Conservation (phyloP, 2,329 filamentous ascomycete species). For the Blumeria hordei region DNA sequence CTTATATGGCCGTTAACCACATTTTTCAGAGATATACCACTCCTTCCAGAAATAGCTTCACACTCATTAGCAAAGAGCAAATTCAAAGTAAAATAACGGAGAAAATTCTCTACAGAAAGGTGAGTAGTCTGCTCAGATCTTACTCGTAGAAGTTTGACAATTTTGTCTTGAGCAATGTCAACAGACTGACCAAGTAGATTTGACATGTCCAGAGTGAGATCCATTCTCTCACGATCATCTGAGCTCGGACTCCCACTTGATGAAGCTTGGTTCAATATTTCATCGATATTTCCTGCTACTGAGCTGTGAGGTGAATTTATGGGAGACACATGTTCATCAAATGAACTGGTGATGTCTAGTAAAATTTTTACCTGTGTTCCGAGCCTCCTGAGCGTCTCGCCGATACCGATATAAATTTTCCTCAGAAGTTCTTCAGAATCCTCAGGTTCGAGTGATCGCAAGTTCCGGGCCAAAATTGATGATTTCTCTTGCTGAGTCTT, state of each 20-base stretch:
- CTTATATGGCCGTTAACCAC: slow-evolving; percentile 64
- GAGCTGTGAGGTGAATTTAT: slow-evolving; percentile 10
- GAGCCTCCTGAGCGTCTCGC: slow-evolving; percentile 64
- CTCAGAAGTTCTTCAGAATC: slow-evolving; percentile 67
- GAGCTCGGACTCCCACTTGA: slow-evolving; percentile 6
- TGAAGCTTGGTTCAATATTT: slow-evolving; percentile 5
- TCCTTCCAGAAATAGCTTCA: slow-evolving; percentile 59
- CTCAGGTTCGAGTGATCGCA: slow-evolving; percentile 58
- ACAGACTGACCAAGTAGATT: slow-evolving; percentile 60
- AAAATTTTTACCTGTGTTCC: slow-evolving; percentile 84
- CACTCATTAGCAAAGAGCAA: slow-evolving; percentile 69
- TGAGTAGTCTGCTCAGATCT: slow-evolving; percentile 48
- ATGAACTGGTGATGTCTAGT: slow-evolving; percentile 70
- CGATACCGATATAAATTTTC: slow-evolving; percentile 65
- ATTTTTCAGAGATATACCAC: slow-evolving; percentile 50
- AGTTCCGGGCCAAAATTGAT: slow-evolving; percentile 62
- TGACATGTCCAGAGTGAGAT: slow-evolving; percentile 51
- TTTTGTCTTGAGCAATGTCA: slow-evolving; percentile 56
- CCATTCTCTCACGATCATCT: slow-evolving; percentile 45
- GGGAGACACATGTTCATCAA: slow-evolving; percentile 11
- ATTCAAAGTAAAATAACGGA: slow-evolving; percentile 65
- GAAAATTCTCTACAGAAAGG: slow-evolving; percentile 42
- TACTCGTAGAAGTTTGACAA: slow-evolving; percentile 52
- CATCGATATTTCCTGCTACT: slow-evolving; percentile 11
- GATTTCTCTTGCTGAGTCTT: slow-evolving; percentile 62